Conservation (phyloP, 495 filamentous ascomycete species). For the Hypoxylon lienhwacheense region DNA sequence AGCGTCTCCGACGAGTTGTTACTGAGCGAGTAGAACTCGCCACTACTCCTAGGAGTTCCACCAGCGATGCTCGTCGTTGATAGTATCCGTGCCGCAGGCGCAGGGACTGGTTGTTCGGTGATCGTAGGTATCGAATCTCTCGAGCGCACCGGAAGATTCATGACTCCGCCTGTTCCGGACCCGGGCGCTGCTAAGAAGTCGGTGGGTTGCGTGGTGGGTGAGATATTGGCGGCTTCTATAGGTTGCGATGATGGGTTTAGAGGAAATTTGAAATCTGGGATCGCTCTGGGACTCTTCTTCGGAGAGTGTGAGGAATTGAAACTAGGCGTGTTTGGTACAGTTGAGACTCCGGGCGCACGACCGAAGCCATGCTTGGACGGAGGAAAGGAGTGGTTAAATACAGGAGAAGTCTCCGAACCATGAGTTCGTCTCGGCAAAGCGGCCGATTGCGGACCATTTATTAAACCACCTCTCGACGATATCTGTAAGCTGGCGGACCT, state of each 20-base stretch:
- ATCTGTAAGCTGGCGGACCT: conserved; percentile 86
- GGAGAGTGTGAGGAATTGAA: conserved; percentile 36
- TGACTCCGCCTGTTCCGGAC: conserved; percentile 38
- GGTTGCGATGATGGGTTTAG: conserved; percentile 51
- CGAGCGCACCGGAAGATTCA: conserved; percentile 39
- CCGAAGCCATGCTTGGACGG: conserved; percentile 44
- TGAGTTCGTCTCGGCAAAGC: conserved; percentile 45
- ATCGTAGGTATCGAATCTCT: conserved; percentile 49
- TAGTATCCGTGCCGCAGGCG: conserved; percentile 66
- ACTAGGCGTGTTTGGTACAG: conserved; percentile 46
- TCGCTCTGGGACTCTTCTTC: conserved; percentile 45
- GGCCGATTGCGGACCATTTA: conserved; percentile 42
- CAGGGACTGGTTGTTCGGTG: conserved; percentile 60
- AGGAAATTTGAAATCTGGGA: conserved; percentile 73
- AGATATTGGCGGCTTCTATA: conserved; percentile 1
- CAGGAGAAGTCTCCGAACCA: conserved; percentile 45
- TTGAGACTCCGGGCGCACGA: conserved; percentile 42
- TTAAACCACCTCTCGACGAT: conserved; percentile 54
- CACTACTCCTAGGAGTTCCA: conserved; percentile 80
- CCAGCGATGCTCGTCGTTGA: conserved; percentile 68
- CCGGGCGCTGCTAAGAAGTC: conserved; percentile 43
- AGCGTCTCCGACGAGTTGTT: conserved; percentile 93
- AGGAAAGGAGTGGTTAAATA: conserved; percentile 54
- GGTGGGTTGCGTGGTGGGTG: conserved; percentile 23
- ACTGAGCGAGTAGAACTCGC: conserved; percentile 90